These are phyloP conservation scores for Teunomyces panamensis DNA, from an alignment of 805 yeast genomes.

Conservation along the genomic window DNA sequence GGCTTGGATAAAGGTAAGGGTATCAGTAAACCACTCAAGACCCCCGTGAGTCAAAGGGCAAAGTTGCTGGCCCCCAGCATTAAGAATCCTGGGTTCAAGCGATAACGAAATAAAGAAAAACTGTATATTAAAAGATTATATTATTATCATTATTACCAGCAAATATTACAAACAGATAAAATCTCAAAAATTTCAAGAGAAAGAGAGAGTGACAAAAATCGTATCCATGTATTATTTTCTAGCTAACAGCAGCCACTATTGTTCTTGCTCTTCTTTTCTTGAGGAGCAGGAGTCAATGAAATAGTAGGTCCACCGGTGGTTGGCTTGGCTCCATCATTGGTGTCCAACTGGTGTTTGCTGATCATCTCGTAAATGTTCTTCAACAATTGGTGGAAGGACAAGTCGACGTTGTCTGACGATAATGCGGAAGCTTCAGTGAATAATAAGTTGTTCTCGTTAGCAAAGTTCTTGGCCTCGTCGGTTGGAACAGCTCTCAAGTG, in stretches of 20 bases:
- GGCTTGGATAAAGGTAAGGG: slow-evolving; percentile 21
- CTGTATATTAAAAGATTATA: not conserved
- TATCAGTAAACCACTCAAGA: slow-evolving; percentile 32
- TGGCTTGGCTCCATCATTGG: slow-evolving; percentile 70
- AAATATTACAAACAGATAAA: not conserved
- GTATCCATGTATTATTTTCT: not conserved
- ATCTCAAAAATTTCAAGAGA: not conserved
- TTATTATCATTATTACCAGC: not conserved
- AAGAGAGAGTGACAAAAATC: no score
- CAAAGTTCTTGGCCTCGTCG: slow-evolving; percentile 94
- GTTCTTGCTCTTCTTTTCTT: slow-evolving; percentile 62
- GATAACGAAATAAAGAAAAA: not conserved
- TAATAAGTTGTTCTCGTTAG: slow-evolving; percentile 84
- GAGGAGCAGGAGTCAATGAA: slow-evolving; percentile 89
- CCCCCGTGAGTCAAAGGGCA: slow-evolving; percentile 27
- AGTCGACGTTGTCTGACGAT: slow-evolving; percentile 90
- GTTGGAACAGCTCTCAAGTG: slow-evolving; percentile 96
- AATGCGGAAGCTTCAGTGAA: slow-evolving; percentile 96
- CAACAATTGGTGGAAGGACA: slow-evolving; percentile 88
- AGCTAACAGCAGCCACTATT: slow-evolving; percentile 65
- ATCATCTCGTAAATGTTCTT: slow-evolving; percentile 94
- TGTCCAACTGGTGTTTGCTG: slow-evolving; percentile 86
- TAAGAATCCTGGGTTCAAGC: slow-evolving; percentile 5
- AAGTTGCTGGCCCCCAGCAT: slow-evolving; percentile 23
- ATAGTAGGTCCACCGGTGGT: slow-evolving; percentile 82